These are phyloP conservation scores for Hypoxylon subgilvum DNA, from an alignment of 495 filamentous ascomycete species.

Conservation along the genomic window DNA sequence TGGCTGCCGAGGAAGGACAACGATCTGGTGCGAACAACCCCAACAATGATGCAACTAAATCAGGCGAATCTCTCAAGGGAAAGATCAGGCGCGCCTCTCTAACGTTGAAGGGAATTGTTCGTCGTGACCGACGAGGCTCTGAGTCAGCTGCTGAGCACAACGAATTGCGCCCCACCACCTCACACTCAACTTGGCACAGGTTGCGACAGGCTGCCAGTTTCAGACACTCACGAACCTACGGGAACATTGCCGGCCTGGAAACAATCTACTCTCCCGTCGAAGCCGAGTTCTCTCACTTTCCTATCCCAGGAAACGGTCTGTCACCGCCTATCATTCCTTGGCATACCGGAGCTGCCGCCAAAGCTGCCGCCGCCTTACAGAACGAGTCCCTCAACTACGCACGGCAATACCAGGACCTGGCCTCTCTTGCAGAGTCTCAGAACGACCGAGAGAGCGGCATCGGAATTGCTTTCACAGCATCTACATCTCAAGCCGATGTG, in stretches of 20 bases:
- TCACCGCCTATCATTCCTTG: constrained; percentile 61
- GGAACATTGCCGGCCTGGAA: constrained; percentile 40
- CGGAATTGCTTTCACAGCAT: constrained; percentile 69
- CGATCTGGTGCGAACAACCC: constrained; percentile 8
- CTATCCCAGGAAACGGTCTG: constrained; percentile 55
- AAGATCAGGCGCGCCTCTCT: constrained; percentile 58
- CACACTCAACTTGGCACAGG: constrained; percentile 55
- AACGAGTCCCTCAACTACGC: constrained; percentile 57
- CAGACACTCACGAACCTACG: constrained; percentile 50
- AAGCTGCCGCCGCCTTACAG: constrained; percentile 70
- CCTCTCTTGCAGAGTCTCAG: constrained; percentile 44
- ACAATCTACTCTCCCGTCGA: constrained; percentile 42
- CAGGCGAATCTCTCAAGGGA: constrained; percentile 45
- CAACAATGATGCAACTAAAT: constrained; percentile 19
- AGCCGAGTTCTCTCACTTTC: constrained; percentile 47
- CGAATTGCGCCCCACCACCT: constrained; percentile 53
- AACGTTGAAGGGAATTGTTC: constrained; percentile 55
- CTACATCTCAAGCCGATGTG: constrained; percentile 50
- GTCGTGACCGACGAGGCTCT: constrained; percentile 54
- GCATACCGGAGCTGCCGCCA: constrained; percentile 69
- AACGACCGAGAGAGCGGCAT: constrained; percentile 80
- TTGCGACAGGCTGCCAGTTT: constrained; percentile 58
- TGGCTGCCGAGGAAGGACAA: constrained; percentile 34
- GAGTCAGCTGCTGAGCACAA: constrained; percentile 38
- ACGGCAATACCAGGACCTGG: constrained; percentile 38